Evolutionary conservation across 164 flowering plant genomes (phyloP).

Genomic region (Malania oleifera): DNA sequence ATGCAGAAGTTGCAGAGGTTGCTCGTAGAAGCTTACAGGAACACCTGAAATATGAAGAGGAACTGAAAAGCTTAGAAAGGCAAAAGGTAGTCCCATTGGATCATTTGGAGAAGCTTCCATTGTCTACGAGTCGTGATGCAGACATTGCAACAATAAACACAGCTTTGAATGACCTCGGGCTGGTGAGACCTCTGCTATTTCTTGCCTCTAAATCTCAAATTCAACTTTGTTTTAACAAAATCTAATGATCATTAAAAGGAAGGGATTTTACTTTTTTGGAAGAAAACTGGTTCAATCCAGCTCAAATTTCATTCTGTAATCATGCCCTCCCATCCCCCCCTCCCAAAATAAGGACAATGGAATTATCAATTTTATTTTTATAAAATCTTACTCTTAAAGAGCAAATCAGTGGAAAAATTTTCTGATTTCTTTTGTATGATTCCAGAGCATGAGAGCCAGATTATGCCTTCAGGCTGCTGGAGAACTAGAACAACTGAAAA

Average conservation of each 20-base stretch:
- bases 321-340: too few species aligned
- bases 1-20: constrained; percentile 20
- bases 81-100: constrained; percentile 32
- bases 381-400: too few species aligned
- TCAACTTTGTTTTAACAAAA: background rate
- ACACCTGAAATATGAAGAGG: constrained; percentile 39
- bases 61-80: constrained; percentile 31
- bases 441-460: constrained; percentile 1
- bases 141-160: constrained; percentile 11
- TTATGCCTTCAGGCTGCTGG: constrained; percentile 8
- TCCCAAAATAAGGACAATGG: too few species aligned
- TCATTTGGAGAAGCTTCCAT: constrained; percentile 30
- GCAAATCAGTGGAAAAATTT: too few species aligned
- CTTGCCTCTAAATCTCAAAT: background rate
- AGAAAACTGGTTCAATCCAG: too few species aligned
- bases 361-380: too few species aligned
- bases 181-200: constrained; percentile 53
- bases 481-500: background rate
- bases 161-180: constrained; percentile 50
- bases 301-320: too few species aligned
- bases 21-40: constrained; percentile 36
- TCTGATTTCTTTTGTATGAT: constrained; percentile 1
- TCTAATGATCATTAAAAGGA: background rate
- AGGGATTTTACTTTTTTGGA: too few species aligned
- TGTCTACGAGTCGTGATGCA: constrained; percentile 25